Conservation (phyloP, 805 yeast genomes). For the Zygosaccharomyces lentus region DNA sequence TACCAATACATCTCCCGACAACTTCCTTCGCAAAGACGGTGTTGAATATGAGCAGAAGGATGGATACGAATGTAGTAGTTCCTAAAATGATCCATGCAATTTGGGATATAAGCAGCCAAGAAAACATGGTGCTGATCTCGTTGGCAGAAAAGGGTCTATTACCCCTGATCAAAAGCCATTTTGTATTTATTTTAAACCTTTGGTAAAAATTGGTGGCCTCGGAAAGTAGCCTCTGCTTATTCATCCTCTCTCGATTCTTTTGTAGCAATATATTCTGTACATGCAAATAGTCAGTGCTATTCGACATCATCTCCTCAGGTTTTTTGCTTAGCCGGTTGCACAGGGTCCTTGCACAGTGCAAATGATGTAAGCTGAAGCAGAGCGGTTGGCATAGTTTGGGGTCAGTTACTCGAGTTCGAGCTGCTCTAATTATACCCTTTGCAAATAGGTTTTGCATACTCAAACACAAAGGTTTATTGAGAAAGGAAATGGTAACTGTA, state of each 20-base stretch:
- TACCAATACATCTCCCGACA: slow-evolving; percentile 78
- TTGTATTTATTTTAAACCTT: slow-evolving; percentile 49
- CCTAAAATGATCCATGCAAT: slow-evolving; percentile 72
- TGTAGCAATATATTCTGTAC: slow-evolving; percentile 21
- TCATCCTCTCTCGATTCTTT: slow-evolving; percentile 23
- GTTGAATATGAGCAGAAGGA: slow-evolving; percentile 67
- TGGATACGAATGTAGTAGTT: slow-evolving; percentile 86
- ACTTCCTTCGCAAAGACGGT: slow-evolving; percentile 85
- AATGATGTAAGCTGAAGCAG: neutral
- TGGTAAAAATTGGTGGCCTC: slow-evolving; percentile 42
- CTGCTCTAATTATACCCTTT: neutral
- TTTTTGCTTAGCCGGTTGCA: slow-evolving; percentile 2
- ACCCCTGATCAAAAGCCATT: slow-evolving; percentile 73
- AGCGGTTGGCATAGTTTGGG: neutral
- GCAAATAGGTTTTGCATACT: neutral
- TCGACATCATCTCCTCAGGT: slow-evolving; percentile 17
- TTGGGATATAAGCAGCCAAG: slow-evolving; percentile 88
- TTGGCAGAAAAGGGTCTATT: slow-evolving; percentile 84
- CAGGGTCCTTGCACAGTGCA: slow-evolving; percentile 3
- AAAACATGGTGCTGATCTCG: slow-evolving; percentile 79
- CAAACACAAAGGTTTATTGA: neutral
- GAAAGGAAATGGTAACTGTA: neutral
- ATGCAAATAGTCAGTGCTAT: slow-evolving; percentile 24
- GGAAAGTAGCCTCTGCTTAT: slow-evolving; percentile 39
- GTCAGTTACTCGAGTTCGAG: neutral